Evolutionary conservation across 2,329 filamentous ascomycete species (phyloP).

Genomic region (Aspergillus floridensis): DNA sequence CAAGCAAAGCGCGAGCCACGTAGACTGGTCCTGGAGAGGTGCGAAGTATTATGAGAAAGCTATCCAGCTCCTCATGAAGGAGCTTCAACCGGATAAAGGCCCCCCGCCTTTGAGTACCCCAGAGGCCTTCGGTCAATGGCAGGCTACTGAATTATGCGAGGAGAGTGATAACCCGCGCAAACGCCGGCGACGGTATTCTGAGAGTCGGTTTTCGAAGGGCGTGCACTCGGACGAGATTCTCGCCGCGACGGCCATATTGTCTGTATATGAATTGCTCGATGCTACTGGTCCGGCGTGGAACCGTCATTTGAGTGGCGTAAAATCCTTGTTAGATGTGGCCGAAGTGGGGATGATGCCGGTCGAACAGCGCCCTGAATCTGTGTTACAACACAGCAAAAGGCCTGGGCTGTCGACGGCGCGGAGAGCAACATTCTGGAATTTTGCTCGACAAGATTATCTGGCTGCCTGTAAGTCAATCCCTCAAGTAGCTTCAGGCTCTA

Average conservation of each 20-base stretch:
- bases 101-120: constrained; percentile 33
- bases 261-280: constrained; percentile 67
- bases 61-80: constrained; percentile 55
- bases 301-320: constrained; percentile 63
- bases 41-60: constrained; percentile 64
- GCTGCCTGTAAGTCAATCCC: constrained; percentile 53
- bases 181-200: constrained; percentile 40
- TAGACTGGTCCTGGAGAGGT: constrained; percentile 61
- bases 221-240: constrained; percentile 57
- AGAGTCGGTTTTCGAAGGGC: constrained; percentile 44
- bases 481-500: not conserved
- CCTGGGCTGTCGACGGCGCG: constrained; percentile 54
- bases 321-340: constrained; percentile 56
- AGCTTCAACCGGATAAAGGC: constrained; percentile 39
- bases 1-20: constrained; percentile 45
- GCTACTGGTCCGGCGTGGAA: constrained; percentile 63
- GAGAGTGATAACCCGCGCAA: constrained; percentile 44
- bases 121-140: constrained; percentile 38
- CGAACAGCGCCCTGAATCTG: constrained; percentile 34
- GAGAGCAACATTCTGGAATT: constrained; percentile 65
- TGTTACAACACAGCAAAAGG: constrained; percentile 30
- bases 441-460: constrained; percentile 64
- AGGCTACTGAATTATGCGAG: constrained; percentile 33
- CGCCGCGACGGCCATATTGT: constrained; percentile 64
- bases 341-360: constrained; percentile 43